phyloP scores from a whole-genome alignment of 495 filamentous ascomycete species.

The Daldinia childiae region DNA sequence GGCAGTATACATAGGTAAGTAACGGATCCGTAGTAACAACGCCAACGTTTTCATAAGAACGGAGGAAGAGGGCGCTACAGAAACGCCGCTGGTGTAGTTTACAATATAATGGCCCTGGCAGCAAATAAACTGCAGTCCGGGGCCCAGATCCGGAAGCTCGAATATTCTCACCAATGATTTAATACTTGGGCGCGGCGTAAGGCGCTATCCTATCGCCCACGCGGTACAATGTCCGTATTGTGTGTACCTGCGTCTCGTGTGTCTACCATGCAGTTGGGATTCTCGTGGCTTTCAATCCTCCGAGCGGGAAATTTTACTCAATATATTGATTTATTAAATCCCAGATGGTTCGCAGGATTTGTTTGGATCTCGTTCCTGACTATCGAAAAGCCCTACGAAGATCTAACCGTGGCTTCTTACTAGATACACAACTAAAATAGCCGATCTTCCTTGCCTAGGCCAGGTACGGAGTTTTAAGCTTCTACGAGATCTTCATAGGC shows the following conservation, averaged over 20 bases:
- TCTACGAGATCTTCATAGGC: constrained; percentile 21
- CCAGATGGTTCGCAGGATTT: constrained; percentile 10
- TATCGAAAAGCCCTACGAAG: constrained; percentile 38
- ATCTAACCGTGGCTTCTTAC: constrained; percentile 16
- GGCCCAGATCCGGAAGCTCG: constrained; percentile 31
- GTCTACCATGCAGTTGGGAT: constrained; percentile 26
- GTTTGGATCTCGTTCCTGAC: constrained; percentile 32
- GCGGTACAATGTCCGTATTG: constrained; percentile 11
- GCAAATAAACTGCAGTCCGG: constrained; percentile 13
- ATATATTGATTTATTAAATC: constrained; percentile 13
- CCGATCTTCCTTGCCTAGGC: constrained; percentile 19
- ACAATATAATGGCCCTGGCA: background rate
- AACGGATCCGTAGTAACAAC: background rate
- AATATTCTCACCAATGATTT: constrained; percentile 18
- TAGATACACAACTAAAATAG: constrained; percentile 3
- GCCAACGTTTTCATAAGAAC: background rate
- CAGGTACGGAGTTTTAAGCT: constrained; percentile 16
- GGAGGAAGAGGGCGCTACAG: background rate
- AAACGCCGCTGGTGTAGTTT: background rate
- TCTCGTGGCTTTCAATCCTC: constrained; percentile 35
- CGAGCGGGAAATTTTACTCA: background rate
- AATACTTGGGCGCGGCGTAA: constrained; percentile 29
- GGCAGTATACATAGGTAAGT: background rate
- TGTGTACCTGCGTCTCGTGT: constrained; percentile 38
- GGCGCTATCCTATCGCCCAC: constrained; percentile 16